A percentile compares a stretch with the other conserved stretches of the same genome.
phyloP scores from a whole-genome alignment of 2,329 filamentous ascomycete species.

The Pseudogymnoascus sp. region DNA sequence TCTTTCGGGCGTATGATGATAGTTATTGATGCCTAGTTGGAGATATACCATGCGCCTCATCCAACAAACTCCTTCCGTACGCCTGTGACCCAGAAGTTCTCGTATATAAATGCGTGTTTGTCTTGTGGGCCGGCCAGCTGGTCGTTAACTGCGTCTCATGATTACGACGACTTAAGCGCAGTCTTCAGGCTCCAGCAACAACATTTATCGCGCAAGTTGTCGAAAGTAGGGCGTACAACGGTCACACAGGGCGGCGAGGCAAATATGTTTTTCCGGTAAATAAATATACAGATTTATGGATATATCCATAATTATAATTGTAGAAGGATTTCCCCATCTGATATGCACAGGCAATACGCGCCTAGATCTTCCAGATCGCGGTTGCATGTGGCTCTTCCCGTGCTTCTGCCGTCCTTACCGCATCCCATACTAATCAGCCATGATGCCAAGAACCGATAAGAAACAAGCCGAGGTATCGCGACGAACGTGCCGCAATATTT shows the following conservation, averaged over 20 bases:
- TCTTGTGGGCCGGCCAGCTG: neutral
- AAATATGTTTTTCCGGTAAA: neutral
- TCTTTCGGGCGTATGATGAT: too few species aligned
- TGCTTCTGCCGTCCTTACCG: neutral
- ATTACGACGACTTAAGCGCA: constrained; percentile 9
- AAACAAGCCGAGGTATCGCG: neutral
- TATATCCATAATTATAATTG: neutral
- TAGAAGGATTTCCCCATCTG: neutral
- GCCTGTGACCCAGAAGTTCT: neutral
- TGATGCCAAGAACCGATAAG: constrained; percentile 1
- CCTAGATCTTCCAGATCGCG: neutral
- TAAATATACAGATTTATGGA: neutral
- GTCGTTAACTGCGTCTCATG: constrained; percentile 4
- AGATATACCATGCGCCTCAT: neutral
- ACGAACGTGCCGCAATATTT: neutral
- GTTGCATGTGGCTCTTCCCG: neutral
- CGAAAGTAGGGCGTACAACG: neutral
- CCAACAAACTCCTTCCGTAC: neutral
- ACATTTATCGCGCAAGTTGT: neutral
- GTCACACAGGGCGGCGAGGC: neutral
- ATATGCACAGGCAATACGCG: neutral
- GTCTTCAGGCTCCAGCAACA: neutral
- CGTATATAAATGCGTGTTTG: neutral
- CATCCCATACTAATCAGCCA: neutral
- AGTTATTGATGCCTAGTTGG: neutral